Evolutionary conservation across 306 rosid genomes (phyloP), one percentile per base, ranked within the genome.

Genomic region (Comarum palustre): DNA sequence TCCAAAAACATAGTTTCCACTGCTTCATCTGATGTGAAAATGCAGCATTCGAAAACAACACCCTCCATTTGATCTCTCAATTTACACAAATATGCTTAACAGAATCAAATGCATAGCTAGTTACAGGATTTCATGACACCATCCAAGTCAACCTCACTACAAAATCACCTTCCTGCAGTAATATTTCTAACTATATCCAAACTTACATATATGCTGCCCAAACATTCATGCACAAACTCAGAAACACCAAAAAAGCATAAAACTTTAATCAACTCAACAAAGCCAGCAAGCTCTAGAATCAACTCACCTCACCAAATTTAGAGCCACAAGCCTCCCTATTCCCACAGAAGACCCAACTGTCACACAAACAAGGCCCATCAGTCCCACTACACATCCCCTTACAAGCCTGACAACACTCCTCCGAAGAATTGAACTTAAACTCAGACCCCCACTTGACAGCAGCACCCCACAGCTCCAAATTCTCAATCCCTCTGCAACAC

Each of bases 371-470:
- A 17, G 98, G 97, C 13, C 98, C 98, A 82, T 86, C 94, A 15
- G 80, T 88, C 48, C 91, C 96, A 54, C 83, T 85, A 52, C 98
- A 94, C 96, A 94, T 91, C 29, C 87, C 69, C 78, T 94, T 91
- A 82, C 98, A 91, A 4, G 97, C 96, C 72, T 82, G 74, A 64
- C 98, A 94, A 73, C 98, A 94, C 17, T 48, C 85, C 81, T 82
- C 81, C 0, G 97, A 84, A 60, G 77, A 85, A 65, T 88, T 86
- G 80, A 88, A 86, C 68, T 91, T 94, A 69, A 94, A 94, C 13
- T 88, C 90, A 11, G 98, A 87, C 66, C 97, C 97, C 97, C 97
- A 94, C 79, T 91, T 94, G 74, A 94, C 98, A 47, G 97, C 87
- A 3, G 83, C 77, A 48, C 98, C 98, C 98, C 98, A 94, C 5